These are phyloP conservation scores for Apodospora peruviana DNA, from an alignment of 495 filamentous ascomycete species.

Conservation along the genomic window DNA sequence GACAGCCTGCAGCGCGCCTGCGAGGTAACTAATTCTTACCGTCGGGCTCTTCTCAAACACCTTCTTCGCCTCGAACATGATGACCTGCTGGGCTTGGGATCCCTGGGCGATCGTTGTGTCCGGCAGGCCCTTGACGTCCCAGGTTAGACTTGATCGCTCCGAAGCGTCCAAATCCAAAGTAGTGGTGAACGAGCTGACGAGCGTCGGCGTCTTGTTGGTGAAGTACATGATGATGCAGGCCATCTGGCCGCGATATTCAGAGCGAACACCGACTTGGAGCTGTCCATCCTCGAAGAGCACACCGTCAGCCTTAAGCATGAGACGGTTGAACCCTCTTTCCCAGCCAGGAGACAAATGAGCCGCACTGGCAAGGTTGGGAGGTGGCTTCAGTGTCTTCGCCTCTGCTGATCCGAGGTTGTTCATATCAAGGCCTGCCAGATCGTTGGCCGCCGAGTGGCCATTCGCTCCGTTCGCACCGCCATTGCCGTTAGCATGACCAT, in stretches of 20 bases:
- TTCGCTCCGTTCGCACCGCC: constrained; percentile 54
- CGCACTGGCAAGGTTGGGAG: constrained; percentile 82
- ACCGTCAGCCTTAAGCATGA: constrained; percentile 75
- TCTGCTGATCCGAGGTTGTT: constrained; percentile 49
- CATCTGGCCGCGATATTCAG: constrained; percentile 89
- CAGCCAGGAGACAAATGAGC: constrained; percentile 92
- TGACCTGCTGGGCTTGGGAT: constrained; percentile 82
- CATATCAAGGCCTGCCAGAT: constrained; percentile 80
- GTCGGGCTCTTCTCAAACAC: constrained; percentile 83
- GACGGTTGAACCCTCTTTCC: constrained; percentile 83
- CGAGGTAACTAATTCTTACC: constrained; percentile 88
- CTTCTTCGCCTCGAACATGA: constrained; percentile 82
- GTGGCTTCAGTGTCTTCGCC: constrained; percentile 51
- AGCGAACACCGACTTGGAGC: constrained; percentile 85
- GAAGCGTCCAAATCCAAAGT: constrained; percentile 76
- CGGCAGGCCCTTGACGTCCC: constrained; percentile 81
- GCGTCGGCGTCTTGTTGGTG: constrained; percentile 79
- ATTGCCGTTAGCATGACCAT: constrained; percentile 49
- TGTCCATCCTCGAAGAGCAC: constrained; percentile 93
- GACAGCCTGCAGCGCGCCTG: constrained; percentile 86
- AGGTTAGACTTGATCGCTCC: constrained; percentile 62
- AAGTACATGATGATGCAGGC: constrained; percentile 95
- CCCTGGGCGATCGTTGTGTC: constrained; percentile 73
- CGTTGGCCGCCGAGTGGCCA: constrained; percentile 45
- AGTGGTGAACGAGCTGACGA: constrained; percentile 86